A percentile compares a stretch with the other conserved stretches of the same genome.
These are phyloP conservation scores for Apium graveolens DNA, from an alignment of 129 eudicot genomes.

Conservation along the genomic window DNA sequence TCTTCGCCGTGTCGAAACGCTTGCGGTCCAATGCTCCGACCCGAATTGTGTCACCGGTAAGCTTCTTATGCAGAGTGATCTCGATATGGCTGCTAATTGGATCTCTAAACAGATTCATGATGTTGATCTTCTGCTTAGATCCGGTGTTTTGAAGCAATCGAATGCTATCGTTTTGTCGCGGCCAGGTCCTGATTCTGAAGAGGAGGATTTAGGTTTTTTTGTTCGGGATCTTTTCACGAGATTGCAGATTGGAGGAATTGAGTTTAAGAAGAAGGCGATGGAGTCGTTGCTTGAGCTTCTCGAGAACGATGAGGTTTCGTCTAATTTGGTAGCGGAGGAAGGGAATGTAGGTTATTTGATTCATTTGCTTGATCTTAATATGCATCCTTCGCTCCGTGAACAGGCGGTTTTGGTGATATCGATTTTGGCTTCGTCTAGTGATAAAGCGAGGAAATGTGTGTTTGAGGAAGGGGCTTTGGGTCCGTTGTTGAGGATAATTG, in stretches of 20 bases:
- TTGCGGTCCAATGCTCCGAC: conserved; percentile 39
- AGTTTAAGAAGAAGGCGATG: conserved; percentile 62
- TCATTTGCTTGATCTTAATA: conserved; percentile 45
- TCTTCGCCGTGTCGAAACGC: conserved; percentile 46
- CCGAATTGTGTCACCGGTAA: conserved; percentile 41
- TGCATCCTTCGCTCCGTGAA: conserved; percentile 39
- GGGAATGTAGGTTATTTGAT: conserved; percentile 50
- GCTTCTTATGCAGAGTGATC: conserved; percentile 84
- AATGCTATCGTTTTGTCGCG: conserved; percentile 71
- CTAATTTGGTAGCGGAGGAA: conserved; percentile 46
- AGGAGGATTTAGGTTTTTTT: conserved; percentile 53
- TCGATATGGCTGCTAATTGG: conserved; percentile 81
- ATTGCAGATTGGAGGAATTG: conserved; percentile 75
- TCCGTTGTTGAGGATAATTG: conserved; percentile 56
- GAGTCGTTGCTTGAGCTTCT: conserved; percentile 56
- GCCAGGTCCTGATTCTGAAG: conserved; percentile 45
- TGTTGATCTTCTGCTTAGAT: conserved; percentile 61
- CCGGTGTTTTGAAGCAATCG: conserved; percentile 71
- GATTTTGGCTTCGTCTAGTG: conserved; percentile 41
- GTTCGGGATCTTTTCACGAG: conserved; percentile 61
- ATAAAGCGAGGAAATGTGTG: conserved; percentile 46
- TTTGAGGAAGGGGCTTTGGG: conserved; percentile 83
- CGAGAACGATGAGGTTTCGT: conserved; percentile 38
- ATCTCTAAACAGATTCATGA: conserved; percentile 54
- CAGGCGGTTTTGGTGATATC: conserved; percentile 54